Conservation (phyloP, 2,329 filamentous ascomycete genomes). For the Harringtonia lauricola region DNA sequence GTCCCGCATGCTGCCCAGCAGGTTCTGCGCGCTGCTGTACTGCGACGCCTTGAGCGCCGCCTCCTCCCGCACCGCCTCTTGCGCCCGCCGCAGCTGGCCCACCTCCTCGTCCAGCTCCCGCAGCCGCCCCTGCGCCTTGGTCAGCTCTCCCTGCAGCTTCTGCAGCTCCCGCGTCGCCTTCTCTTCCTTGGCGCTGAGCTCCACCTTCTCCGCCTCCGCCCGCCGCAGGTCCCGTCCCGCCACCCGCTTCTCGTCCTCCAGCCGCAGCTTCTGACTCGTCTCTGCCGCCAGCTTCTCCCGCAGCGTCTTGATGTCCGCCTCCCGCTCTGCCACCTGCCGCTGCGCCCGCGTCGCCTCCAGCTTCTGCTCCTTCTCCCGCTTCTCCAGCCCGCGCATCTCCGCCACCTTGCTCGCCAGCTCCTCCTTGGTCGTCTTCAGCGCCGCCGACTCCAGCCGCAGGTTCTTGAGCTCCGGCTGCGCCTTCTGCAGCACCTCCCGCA, state of each 20-base stretch:
- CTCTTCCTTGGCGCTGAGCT: slow-evolving; percentile 63
- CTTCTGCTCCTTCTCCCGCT: slow-evolving; percentile 70
- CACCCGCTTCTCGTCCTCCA: slow-evolving; percentile 69
- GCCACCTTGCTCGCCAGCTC: slow-evolving; percentile 49
- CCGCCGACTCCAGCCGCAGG: slow-evolving; percentile 64
- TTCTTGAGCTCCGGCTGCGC: slow-evolving; percentile 75
- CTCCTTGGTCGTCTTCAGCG: slow-evolving; percentile 64
- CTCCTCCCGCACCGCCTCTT: slow-evolving; percentile 62
- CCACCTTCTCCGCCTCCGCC: slow-evolving; percentile 68
- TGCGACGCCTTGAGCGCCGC: slow-evolving; percentile 75
- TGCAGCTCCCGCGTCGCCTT: slow-evolving; percentile 59
- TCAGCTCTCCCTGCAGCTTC: slow-evolving; percentile 61
- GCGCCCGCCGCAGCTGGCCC: slow-evolving; percentile 56
- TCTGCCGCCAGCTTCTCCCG: slow-evolving; percentile 72
- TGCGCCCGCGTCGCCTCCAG: slow-evolving; percentile 61
- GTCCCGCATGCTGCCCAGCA: slow-evolving; percentile 87
- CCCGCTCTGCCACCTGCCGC: slow-evolving; percentile 60
- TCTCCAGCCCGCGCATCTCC: slow-evolving; percentile 68
- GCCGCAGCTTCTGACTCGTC: slow-evolving; percentile 55
- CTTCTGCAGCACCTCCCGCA: slow-evolving; percentile 71
- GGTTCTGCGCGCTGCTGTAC: slow-evolving; percentile 71
- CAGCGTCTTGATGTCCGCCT: slow-evolving; percentile 64
- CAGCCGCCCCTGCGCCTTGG: slow-evolving; percentile 50
- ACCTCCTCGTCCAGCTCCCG: slow-evolving; percentile 65
- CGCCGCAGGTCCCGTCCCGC: slow-evolving; percentile 68